Base-by-base conservation (phyloP, 805 yeast species). In the Kluyveromyces siamensis region DNA sequence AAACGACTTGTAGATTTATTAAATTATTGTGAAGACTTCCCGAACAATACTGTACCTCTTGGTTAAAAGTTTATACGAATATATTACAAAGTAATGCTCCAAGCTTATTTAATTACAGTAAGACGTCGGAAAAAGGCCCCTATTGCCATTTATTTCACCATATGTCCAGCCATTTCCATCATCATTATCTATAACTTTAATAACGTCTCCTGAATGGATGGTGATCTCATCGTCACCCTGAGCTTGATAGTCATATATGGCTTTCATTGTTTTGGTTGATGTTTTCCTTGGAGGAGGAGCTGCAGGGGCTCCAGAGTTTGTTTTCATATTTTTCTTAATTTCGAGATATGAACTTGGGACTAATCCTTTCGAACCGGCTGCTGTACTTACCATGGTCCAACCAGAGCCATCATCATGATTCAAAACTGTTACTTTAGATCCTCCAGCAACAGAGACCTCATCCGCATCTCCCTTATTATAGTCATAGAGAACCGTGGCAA, bases 151-250 rank as follows among this genome's bases (percentile, higher is more conserved):
- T 7, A 84, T 50, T 61, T 86, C 91, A 11, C 97, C 98, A 55
- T 82, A 85, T 1, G 97, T 90, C 99, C 99, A 93, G 0, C 99
- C 99, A 38, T 76, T 76, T 9, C 88, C 90, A 55, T 84, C 86
- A 46, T 83, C 85, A 45, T 81, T 87, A 27, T 76, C 81, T 1
- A 85, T 59, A 11, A 93, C 75, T 10, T 76, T 73, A 17, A 93
- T 77, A 48, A 72, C 73, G 52, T 91, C 97, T 2, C 96, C 96
- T 0, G 76, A 82, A 8, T 55, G 58, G 18, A 93, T 78, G 18
- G 77, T 74, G 50, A 93, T 64, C 66, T 93, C 99, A 57, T 86
- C 91, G 25, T 77, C 83, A 11, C 87, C 93, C 50, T 79, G 83
- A 0, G 95, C 90, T 17, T 65, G 71, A 61, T 87, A 90, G 53